These are phyloP conservation scores for Primulina tabacum DNA, from an alignment of 257 asterid species.

Conservation along the genomic window DNA sequence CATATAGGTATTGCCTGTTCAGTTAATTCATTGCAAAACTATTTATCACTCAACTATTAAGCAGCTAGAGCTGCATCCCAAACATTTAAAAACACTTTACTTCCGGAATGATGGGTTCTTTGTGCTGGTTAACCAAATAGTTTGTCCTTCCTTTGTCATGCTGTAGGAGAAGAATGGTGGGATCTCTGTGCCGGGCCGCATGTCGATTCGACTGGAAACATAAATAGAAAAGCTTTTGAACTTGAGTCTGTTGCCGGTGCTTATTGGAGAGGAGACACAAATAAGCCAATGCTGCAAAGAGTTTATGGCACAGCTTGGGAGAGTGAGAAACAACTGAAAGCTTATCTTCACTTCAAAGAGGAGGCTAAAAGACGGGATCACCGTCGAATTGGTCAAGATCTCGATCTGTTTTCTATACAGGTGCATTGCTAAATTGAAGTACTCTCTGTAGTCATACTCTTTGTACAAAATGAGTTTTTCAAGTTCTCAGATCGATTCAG, in stretches of 20 bases:
- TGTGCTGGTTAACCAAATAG: background rate
- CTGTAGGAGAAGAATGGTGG: slow-evolving; percentile 92
- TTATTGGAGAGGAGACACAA: slow-evolving; percentile 95
- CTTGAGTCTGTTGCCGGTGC: slow-evolving; percentile 99
- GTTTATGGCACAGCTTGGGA: slow-evolving; percentile 99
- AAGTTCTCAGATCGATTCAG: background rate
- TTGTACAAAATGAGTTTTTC: background rate
- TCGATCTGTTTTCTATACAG: slow-evolving; percentile 95
- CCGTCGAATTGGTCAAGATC: slow-evolving; percentile 92
- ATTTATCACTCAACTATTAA: background rate
- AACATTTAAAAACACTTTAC: background rate
- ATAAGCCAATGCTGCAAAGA: slow-evolving; percentile 90
- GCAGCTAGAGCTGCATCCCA: background rate
- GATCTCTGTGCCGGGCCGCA: slow-evolving; percentile 99
- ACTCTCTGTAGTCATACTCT: background rate
- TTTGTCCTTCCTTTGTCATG: background rate
- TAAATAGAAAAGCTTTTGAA: slow-evolving; percentile 75
- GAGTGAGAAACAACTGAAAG: slow-evolving; percentile 82
- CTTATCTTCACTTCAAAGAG: slow-evolving; percentile 84
- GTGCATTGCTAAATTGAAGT: slow-evolving; percentile 33
- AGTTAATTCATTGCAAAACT: slow-evolving; percentile 1
- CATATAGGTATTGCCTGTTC: slow-evolving; percentile 62
- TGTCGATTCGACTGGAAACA: slow-evolving; percentile 91
- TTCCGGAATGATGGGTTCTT: background rate
- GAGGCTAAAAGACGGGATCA: slow-evolving; percentile 98